Base-by-base conservation (phyloP, 495 filamentous ascomycete species). In the Astrocystis sublimbata region DNA sequence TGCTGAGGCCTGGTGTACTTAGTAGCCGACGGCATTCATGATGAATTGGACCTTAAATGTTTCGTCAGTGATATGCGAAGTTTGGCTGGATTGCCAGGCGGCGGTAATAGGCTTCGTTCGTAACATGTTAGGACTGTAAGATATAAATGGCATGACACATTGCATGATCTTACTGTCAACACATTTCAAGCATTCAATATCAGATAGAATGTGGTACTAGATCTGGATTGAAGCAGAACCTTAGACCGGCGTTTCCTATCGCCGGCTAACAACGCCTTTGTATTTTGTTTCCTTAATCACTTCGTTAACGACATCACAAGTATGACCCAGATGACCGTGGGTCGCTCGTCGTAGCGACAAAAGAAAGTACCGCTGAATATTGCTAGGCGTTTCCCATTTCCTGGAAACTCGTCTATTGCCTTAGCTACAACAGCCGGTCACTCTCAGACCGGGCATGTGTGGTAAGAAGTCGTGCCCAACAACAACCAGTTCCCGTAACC, bases 271-370 rank as follows among this genome's bases (percentile, higher is more conserved):
- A 60, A 60, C 58, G 58, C 58, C 58, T 52, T 60, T 55, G 57
- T 60, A 52, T 52, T 52, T 52, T 43, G 43, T 52, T 52, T 52
- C 35, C 42, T 23, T n/a, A 36, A 53, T 60, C 58, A 60, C 58
- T 60, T 60, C 58, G 58, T 60, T 52, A 60, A 31, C 47, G 46
- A 52, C 58, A 30, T 60, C 58, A 60, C 58, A 60, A 35, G 52
- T 30, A 47, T 36, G 30, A 60, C 30, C 45, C 21, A 15, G 45
- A 51, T 35, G 33, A 60, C 57, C 15, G 23, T 42, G 30, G 43
- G 42, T 30, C 57, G 43, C 42, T 51, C 43, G 46, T 43, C 38
- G 33, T 19, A 9, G 46, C 19, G 36, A 60, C 58, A 41, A 60
- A 60, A 60, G 58, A 41, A 52, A 60, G 28, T 45, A 60, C 58